phyloP scores from a whole-genome alignment of 352 stramenopile genomes.

The Pythium periplocum region DNA sequence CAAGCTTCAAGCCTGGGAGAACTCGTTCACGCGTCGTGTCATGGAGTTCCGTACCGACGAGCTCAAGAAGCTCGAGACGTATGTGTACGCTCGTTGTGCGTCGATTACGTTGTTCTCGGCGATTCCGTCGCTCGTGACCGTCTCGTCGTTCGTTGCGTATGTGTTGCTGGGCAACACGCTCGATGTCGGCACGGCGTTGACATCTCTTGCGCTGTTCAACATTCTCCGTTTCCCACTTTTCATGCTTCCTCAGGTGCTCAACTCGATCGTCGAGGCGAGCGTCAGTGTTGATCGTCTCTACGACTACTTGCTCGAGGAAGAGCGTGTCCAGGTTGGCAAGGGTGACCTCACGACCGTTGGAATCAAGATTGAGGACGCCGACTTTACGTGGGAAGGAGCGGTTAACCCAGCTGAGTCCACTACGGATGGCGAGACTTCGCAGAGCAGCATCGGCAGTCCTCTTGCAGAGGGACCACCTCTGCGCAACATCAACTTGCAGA shows the following conservation, averaged over 20 bases:
- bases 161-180: slow-evolving; percentile 69
- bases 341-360: slow-evolving; percentile 76
- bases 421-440: background rate
- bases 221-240: slow-evolving; percentile 95
- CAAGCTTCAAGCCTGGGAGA: slow-evolving; percentile 97
- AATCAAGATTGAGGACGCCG: slow-evolving; percentile 40
- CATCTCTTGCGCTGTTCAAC: slow-evolving; percentile 92
- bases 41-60: slow-evolving; percentile 59
- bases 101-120: slow-evolving; percentile 47
- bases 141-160: slow-evolving; percentile 81
- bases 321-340: slow-evolving; percentile 59
- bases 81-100: slow-evolving; percentile 26
- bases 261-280: slow-evolving; percentile 89
- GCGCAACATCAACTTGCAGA: slow-evolving; percentile 56
- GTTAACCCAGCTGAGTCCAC: slow-evolving; percentile 7
- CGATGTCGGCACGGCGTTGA: slow-evolving; percentile 87
- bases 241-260: slow-evolving; percentile 94
- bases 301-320: slow-evolving; percentile 64
- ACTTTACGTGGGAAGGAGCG: slow-evolving; percentile 58
- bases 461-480: slow-evolving; percentile 17
- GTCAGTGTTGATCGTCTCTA: slow-evolving; percentile 58
- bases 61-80: slow-evolving; percentile 51
- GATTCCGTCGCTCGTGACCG: slow-evolving; percentile 83
- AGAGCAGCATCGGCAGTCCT: background rate
- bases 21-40: slow-evolving; percentile 61